phyloP scores from a whole-genome alignment of 345 rosid genomes.

The Hibiscus syriacus region DNA sequence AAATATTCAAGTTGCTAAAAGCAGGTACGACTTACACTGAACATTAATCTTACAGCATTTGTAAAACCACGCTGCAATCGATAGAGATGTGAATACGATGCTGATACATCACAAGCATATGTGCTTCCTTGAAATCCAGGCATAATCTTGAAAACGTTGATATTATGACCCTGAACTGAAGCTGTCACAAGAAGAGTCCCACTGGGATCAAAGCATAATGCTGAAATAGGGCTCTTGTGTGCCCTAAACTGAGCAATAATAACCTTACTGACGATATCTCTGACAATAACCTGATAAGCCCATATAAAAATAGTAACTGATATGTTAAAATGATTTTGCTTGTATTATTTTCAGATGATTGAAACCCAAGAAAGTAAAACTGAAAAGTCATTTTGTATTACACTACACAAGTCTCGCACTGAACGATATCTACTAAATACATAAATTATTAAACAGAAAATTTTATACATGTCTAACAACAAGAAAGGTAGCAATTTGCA shows the following conservation, averaged over 20 bases:
- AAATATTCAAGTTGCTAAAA: neutral
- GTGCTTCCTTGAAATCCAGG: slow-evolving; percentile 42
- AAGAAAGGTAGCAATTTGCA: neutral
- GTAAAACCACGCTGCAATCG: slow-evolving; percentile 90
- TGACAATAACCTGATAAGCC: slow-evolving; percentile 64
- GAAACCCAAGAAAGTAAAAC: neutral
- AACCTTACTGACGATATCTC: slow-evolving; percentile 58
- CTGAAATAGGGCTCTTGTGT: slow-evolving; percentile 85
- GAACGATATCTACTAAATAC: neutral
- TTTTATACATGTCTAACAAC: neutral
- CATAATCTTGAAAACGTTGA: slow-evolving; percentile 75
- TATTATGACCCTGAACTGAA: slow-evolving; percentile 88
- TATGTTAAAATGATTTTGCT: neutral
- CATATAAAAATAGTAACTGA: neutral
- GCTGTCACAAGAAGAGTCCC: slow-evolving; percentile 89
- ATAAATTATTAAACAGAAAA: neutral
- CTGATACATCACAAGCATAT: slow-evolving; percentile 26
- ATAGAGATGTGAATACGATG: slow-evolving; percentile 65
- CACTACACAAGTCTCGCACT: neutral
- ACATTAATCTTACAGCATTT: slow-evolving; percentile 58
- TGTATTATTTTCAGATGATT: neutral
- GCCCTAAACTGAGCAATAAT: slow-evolving; percentile 82
- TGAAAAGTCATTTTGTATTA: neutral
- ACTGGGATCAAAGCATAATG: slow-evolving; percentile 85
- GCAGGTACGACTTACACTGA: neutral